Evolutionary conservation across 305 asterid genomes (phyloP).

Genomic region (Galium porrigens): DNA sequence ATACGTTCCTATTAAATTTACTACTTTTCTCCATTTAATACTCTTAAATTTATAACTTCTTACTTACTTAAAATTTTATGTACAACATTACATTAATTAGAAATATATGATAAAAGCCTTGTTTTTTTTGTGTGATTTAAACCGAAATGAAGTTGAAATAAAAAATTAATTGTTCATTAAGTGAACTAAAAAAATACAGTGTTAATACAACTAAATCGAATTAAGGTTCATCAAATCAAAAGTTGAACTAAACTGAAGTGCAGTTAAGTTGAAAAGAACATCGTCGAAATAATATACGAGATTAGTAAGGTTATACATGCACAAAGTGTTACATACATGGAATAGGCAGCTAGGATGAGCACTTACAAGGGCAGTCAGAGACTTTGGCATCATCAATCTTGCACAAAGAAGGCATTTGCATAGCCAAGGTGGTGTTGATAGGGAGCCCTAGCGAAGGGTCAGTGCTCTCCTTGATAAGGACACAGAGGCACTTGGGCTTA

Average conservation of each 20-base stretch:
- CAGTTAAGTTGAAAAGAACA: not conserved
- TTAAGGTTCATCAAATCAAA: not conserved
- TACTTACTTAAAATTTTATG: not conserved
- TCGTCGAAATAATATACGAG: no score
- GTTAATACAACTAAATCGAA: not conserved
- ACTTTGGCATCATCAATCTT: conserved; percentile 44
- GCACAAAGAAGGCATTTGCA: conserved; percentile 53
- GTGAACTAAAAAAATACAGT: not conserved
- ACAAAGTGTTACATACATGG: no score
- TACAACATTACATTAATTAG: no score
- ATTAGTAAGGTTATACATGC: no score
- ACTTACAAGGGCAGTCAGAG: conserved; percentile 49
- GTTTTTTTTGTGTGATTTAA: no score
- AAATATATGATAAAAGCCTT: no score
- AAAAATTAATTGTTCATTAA: no score
- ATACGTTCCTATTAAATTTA: no score
- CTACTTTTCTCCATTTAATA: no score
- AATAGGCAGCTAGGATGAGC: not conserved
- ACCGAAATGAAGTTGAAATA: not conserved
- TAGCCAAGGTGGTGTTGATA: conserved; percentile 52
- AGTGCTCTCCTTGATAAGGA: conserved; percentile 49
- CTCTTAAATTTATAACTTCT: no score
- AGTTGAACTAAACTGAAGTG: not conserved
- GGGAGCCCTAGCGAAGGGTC: conserved; percentile 54
- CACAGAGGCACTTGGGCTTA: conserved; percentile 53